These are phyloP conservation scores for Trichoderma harzianum DNA, from an alignment of 2,329 filamentous ascomycete genomes.

Conservation along the genomic window DNA sequence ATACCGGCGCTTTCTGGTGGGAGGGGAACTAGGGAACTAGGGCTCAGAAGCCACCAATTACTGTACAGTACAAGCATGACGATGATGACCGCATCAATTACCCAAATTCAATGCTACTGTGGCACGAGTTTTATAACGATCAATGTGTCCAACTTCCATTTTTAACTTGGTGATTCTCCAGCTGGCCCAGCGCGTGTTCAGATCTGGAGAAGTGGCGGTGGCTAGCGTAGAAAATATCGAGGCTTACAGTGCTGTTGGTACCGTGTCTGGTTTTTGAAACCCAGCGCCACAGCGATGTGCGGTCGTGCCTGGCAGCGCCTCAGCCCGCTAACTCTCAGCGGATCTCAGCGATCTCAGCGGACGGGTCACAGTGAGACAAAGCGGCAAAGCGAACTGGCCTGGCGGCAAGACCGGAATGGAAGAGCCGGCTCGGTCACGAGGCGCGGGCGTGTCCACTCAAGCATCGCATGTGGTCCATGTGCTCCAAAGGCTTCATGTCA, in stretches of 20 bases:
- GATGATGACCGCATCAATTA: not conserved
- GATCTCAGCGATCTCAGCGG: not conserved
- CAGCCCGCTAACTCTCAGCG: not conserved
- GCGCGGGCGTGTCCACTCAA: constrained; percentile 17
- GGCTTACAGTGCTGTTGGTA: constrained; percentile 10
- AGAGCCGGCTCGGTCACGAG: constrained; percentile 15
- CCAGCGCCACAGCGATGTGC: not conserved
- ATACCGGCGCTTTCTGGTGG: not conserved
- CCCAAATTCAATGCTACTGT: not conserved
- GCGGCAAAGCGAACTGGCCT: not conserved
- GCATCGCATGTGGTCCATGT: constrained; percentile 14
- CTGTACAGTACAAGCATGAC: not conserved
- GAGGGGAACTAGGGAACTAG: not conserved
- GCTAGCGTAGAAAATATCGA: not conserved
- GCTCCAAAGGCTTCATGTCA: not conserved
- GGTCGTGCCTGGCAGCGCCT: not conserved
- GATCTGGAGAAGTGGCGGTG: not conserved
- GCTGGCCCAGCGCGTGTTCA: not conserved
- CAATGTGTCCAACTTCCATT: not conserved
- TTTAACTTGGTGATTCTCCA: not conserved
- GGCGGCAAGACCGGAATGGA: constrained; percentile 10
- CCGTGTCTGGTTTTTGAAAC: not conserved
- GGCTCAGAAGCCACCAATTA: not conserved
- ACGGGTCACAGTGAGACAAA: constrained; percentile 1
- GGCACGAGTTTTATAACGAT: not conserved